Base-by-base conservation (phyloP, 2,329 filamentous ascomycete species). In the Pestalotiopsis sp. region DNA sequence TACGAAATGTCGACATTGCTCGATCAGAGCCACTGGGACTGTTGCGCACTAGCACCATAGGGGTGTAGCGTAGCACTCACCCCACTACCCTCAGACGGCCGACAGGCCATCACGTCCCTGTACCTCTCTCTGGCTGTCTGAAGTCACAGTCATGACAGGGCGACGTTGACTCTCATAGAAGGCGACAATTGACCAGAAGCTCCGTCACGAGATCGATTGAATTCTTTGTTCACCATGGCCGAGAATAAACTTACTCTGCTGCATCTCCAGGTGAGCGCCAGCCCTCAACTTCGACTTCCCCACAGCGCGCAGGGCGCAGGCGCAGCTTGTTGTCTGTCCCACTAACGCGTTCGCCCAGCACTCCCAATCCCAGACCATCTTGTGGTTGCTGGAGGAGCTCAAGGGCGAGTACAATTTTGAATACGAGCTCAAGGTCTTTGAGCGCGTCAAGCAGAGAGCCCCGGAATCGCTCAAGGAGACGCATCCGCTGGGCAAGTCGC, bases 381-480 rank as follows among this genome's bases (percentile, higher is more conserved):
- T 73, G 14, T 74, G 73, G 72, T 67, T 73, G 11, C 68, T 74
- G 1, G 72, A 73, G 61, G 73, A 74, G 31, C 58, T 73, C 25
- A 69, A 68, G 40, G 70, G 72, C 60, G 57, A 59, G 13, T 52
- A 52, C 17, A 38, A 23, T 13, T 14, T 65, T 17, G 70, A 71
- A n/a, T 74, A 74, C 65, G 63, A 73, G 52, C 65, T 74, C 3
- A 67, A 71, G 11, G 60, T 69, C 9, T 68, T 72, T 67, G 20
- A 67, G 7, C 72, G 72, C 36, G 20, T 68, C 2, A 45, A 68
- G 5, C 25, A 38, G 38, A 68, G 69, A 12, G 41, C 73, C 9
- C 70, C 72, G 4, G 41, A 66, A 0, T 62, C 66, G 9, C 67
- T 73, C 2, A 62, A 66, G 17, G 70, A 69, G 7, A 60, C 69